phyloP scores from a whole-genome alignment of 2,329 filamentous ascomycete species.

The Trichoderma simmonsii region DNA sequence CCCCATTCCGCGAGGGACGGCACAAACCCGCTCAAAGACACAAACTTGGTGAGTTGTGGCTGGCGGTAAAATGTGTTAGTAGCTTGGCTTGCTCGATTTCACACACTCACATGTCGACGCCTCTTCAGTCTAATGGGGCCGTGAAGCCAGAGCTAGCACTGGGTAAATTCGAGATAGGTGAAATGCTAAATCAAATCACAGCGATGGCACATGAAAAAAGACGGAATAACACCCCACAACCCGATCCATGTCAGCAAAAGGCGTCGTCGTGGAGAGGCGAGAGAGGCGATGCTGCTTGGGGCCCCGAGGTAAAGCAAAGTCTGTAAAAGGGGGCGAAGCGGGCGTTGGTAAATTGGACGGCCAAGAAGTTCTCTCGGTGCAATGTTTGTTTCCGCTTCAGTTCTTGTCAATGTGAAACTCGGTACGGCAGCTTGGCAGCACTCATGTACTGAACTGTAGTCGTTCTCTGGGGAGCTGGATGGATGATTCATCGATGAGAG shows the following conservation, averaged over 20 bases:
- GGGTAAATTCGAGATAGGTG: neutral
- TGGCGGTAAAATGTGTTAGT: neutral
- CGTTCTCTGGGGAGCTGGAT: neutral
- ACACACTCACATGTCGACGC: neutral
- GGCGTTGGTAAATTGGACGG: neutral
- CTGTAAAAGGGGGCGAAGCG: neutral
- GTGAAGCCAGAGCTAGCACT: neutral
- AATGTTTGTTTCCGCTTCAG: neutral
- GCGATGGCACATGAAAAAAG: neutral
- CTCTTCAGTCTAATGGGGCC: neutral
- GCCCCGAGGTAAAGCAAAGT: neutral
- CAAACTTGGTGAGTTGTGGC: neutral
- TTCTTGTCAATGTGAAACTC: neutral
- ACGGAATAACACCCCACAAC: neutral
- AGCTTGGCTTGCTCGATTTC: neutral
- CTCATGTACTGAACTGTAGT: neutral
- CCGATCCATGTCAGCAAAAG: conserved; percentile 4
- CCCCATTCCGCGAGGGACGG: neutral
- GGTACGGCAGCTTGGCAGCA: neutral
- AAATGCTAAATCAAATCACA: neutral
- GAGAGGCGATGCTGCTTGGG: neutral
- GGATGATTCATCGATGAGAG: neutral
- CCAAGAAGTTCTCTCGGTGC: neutral
- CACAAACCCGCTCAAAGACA: neutral
- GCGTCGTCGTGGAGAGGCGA: neutral